Base-by-base conservation (phyloP, 495 filamentous ascomycete species). In the Apodospora peruviana region DNA sequence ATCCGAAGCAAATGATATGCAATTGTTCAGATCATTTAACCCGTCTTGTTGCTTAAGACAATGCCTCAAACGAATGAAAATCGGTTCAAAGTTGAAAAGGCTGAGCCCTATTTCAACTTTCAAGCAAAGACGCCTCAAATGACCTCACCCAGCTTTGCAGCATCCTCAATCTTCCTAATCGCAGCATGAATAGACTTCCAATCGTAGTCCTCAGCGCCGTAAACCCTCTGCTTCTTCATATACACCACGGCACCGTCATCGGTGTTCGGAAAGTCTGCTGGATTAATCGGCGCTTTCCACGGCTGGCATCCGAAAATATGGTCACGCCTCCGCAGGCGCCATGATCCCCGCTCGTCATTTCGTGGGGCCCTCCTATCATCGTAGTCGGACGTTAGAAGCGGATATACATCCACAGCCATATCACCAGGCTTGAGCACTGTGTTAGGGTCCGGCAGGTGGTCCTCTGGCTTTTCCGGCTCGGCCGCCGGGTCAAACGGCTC, bases 401-500 rank as follows among this genome's bases (percentile, higher is more conserved):
- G 56, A 12, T 45, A 22, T 5, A 53, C 32, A 42, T 59, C 56
- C 38, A 50, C 52, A 2, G 47, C 47, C 21, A 12, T 10, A 3
- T 18, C 43, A 1, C 23, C 17, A 14, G 25, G 34, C 37, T 40
- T 12, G 24, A 36, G 14, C 14, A 19, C n/a, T 2, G 12, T 45
- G 14, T 12, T 38, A 10, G 22, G 4, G 14, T 16, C 17, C 35
- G 46, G 45, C 0, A 52, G 38, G 12, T 36, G 36, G n/a, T 24
- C 18, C 0, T 22, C 36, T 0, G 44, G 14, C 2, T 42, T 18
- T 24, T 56, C 52, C 9, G 43, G 41, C 25, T 10, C 7, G 1
- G 36, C 50, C 4, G n/a, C 20, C 0, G 52, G 50, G 25, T 62
- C 56, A 8, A 62, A 59, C 1, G 56, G 59, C 48, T 62, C 56